phyloP scores from a whole-genome alignment of 2,329 filamentous ascomycete genomes.

The Dothideomycetes sp. region DNA sequence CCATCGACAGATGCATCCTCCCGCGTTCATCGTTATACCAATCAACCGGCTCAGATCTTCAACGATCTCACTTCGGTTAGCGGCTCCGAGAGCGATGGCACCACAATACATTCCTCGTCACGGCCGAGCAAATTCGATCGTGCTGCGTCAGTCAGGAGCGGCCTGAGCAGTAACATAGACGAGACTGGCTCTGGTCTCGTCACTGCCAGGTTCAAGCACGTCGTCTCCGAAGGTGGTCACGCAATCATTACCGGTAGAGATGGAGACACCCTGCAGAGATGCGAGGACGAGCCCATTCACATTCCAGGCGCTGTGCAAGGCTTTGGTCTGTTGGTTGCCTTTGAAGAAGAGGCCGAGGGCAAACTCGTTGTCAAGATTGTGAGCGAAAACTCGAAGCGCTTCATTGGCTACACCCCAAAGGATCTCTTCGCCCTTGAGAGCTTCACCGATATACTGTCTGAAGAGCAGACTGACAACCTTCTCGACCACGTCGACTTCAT shows the following conservation, averaged over 20 bases:
- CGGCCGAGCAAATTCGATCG: constrained; percentile 14
- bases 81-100: constrained; percentile 12
- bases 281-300: constrained; percentile 86
- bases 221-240: constrained; percentile 66
- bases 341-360: constrained; percentile 55
- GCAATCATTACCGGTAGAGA: constrained; percentile 72
- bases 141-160: constrained; percentile 23
- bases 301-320: constrained; percentile 72
- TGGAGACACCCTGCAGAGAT: constrained; percentile 60
- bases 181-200: constrained; percentile 40
- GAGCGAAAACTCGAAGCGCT: constrained; percentile 66
- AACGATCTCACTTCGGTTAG: constrained; percentile 23
- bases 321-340: constrained; percentile 66
- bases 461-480: constrained; percentile 75
- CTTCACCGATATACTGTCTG: constrained; percentile 73
- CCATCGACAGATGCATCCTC: too few species aligned
- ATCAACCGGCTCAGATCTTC: constrained; percentile 22
- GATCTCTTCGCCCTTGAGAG: constrained; percentile 63
- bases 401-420: constrained; percentile 67
- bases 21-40: too few species aligned
- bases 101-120: constrained; percentile 7
- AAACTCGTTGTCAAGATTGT: constrained; percentile 60
- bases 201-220: constrained; percentile 68
- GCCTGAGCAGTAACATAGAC: constrained; percentile 23
- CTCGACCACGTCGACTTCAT: constrained; percentile 84